Evolutionary conservation across 2,329 filamentous ascomycete species (phyloP).

Genomic region (Biscogniauxia mediterranea): DNA sequence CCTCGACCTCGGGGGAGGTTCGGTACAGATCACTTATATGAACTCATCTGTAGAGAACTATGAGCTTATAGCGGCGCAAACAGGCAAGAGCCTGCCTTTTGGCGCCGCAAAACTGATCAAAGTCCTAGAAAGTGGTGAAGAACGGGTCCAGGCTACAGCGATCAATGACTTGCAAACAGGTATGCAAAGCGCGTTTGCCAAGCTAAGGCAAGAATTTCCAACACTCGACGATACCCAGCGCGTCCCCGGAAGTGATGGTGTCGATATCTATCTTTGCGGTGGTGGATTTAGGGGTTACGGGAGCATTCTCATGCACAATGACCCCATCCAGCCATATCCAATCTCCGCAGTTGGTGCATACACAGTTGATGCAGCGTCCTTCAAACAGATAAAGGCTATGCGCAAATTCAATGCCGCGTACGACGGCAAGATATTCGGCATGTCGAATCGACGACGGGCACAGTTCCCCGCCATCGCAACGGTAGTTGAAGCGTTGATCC

Average conservation of each 20-base stretch:
- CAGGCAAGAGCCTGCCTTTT: conserved; percentile 59
- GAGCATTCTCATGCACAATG: conserved; percentile 80
- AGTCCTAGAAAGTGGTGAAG: conserved; percentile 43
- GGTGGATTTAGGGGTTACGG: conserved; percentile 91
- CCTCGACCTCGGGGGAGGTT: conserved; percentile 80
- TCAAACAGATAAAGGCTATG: conserved; percentile 55
- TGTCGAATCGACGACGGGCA: conserved; percentile 73
- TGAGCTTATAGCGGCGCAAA: conserved; percentile 51
- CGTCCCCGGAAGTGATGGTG: conserved; percentile 37
- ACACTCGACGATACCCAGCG: conserved; percentile 46
- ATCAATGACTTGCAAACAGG: conserved; percentile 53
- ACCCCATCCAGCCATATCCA: conserved; percentile 73
- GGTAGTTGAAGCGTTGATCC: conserved; percentile 72
- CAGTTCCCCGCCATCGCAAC: conserved; percentile 84
- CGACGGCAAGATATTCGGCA: conserved; percentile 64
- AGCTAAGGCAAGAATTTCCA: conserved; percentile 49
- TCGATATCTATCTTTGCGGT: conserved; percentile 81
- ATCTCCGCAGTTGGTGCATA: conserved; percentile 82
- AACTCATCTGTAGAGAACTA: conserved; percentile 48
- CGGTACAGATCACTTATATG: conserved; percentile 64
- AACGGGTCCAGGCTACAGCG: conserved; percentile 44
- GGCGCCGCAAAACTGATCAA: conserved; percentile 58
- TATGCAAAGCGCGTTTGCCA: conserved; percentile 59
- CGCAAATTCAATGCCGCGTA: conserved; percentile 48
- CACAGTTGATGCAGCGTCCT: conserved; percentile 59